A percentile compares a stretch with the other conserved stretches of the same genome.
Evolutionary conservation across 768 basidiomycete genomes (phyloP).

Genomic region (Cystofilobasidium ferigula): DNA sequence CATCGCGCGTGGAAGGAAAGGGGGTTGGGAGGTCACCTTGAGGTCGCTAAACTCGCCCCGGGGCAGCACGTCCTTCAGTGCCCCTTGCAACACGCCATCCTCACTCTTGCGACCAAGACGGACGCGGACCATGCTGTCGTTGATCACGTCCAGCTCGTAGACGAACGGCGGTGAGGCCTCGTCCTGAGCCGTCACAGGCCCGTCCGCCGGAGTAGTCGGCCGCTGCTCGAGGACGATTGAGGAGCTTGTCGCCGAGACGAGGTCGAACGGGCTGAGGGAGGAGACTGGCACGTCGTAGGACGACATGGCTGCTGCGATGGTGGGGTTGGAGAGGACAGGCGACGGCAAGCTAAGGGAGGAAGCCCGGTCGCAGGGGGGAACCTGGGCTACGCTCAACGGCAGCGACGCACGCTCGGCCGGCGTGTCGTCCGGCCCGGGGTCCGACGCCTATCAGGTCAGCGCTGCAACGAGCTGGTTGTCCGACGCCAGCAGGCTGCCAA

Average conservation of each 20-base stretch:
- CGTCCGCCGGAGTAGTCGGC: neutral
- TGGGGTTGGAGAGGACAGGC: too few species aligned
- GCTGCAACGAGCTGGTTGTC: too few species aligned
- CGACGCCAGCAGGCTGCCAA: too few species aligned
- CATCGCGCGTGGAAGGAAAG: neutral
- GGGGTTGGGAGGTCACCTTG: neutral
- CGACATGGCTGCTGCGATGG: neutral
- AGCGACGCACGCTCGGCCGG: too few species aligned
- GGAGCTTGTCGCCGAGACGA: neutral
- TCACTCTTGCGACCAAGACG: neutral
- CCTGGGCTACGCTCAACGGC: too few species aligned
- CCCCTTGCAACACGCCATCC: neutral
- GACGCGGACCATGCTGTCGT: neutral
- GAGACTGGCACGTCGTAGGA: neutral
- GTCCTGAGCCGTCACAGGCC: too few species aligned
- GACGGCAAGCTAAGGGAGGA: too few species aligned
- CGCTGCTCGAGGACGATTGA: neutral
- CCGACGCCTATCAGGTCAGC: too few species aligned
- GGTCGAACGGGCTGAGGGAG: neutral
- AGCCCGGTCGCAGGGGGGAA: too few species aligned
- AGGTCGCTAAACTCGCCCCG: neutral
- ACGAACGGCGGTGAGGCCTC: too few species aligned
- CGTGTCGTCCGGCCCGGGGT: too few species aligned
- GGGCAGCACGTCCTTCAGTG: neutral
- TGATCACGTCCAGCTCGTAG: slow-evolving; percentile 5